Percentiles rank a stretch among this genome's conserved stretches.
phyloP scores from a whole-genome alignment of 2,329 filamentous ascomycete species.

The Pseudogymnoascus sp. region DNA sequence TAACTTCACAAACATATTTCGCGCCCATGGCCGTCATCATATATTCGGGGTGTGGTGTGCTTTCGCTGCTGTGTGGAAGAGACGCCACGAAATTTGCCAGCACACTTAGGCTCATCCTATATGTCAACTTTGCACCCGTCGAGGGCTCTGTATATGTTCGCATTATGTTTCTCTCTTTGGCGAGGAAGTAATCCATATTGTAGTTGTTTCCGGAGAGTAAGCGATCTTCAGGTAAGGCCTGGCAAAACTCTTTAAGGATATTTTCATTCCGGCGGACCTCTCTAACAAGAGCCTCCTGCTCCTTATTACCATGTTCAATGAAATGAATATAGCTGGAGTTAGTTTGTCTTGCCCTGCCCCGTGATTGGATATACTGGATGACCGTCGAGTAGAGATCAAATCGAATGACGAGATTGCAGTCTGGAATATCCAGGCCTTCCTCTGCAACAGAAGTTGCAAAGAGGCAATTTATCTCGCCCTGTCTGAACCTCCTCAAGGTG shows the following conservation, averaged over 20 bases:
- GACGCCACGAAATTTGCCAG: constrained; percentile 68
- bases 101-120: constrained; percentile 63
- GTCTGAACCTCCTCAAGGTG: constrained; percentile 59
- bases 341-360: constrained; percentile 72
- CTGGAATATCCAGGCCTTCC: constrained; percentile 61
- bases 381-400: constrained; percentile 87
- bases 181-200: constrained; percentile 48
- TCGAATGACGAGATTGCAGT: constrained; percentile 60
- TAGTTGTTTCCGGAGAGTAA: constrained; percentile 54
- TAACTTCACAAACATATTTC: constrained; percentile 68
- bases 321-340: constrained; percentile 81
- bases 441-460: constrained; percentile 62
- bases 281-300: constrained; percentile 49
- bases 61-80: constrained; percentile 44
- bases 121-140: constrained; percentile 74
- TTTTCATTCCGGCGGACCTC: constrained; percentile 55
- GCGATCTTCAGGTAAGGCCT: constrained; percentile 65
- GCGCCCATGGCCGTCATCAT: constrained; percentile 48
- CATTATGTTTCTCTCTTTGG: constrained; percentile 34
- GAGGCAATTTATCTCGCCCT: constrained; percentile 53
- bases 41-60: constrained; percentile 46
- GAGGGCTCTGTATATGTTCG: constrained; percentile 48
- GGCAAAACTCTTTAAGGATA: constrained; percentile 69
- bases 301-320: constrained; percentile 62
- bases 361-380: constrained; percentile 92